These are phyloP conservation scores for Pichia rugopelliculosa DNA, from an alignment of 805 yeast species.

Conservation along the genomic window DNA sequence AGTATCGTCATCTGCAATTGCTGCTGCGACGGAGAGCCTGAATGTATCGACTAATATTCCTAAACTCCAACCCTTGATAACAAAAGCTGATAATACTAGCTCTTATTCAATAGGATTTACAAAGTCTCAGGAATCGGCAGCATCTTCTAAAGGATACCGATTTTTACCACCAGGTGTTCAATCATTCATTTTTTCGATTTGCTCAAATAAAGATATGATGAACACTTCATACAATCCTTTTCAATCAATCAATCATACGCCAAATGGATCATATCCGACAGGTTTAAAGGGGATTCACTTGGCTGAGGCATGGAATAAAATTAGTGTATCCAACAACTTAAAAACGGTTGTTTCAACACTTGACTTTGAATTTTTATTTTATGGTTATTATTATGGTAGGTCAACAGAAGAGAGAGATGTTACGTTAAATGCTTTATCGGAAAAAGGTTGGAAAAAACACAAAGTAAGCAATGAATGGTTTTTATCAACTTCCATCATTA, in stretches of 20 bases:
- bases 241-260: conserved; percentile 16
- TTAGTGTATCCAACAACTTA: conserved; percentile 19
- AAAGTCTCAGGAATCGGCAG: background rate
- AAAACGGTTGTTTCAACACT: conserved; percentile 23
- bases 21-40: background rate
- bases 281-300: conserved; percentile 29
- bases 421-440: conserved; percentile 27
- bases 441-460: conserved; percentile 33
- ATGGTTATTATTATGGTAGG: conserved; percentile 37
- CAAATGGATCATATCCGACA: conserved; percentile 24
- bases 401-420: conserved; percentile 35
- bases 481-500: conserved; percentile 33
- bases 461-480: conserved; percentile 24
- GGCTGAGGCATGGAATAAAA: conserved; percentile 27
- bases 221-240: conserved; percentile 13
- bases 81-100: background rate
- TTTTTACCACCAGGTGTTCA: conserved; percentile 32
- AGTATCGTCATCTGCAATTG: background rate
- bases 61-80: background rate
- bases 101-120: background rate
- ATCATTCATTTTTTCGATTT: conserved; percentile 25
- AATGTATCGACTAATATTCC: background rate
- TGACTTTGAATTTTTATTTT: conserved; percentile 34
- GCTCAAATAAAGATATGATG: conserved; percentile 17
- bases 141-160: conserved; percentile 16